These are phyloP conservation scores for Spongispora temasekensis DNA, from an alignment of 1,284 basidiomycete genomes.

Conservation along the genomic window DNA sequence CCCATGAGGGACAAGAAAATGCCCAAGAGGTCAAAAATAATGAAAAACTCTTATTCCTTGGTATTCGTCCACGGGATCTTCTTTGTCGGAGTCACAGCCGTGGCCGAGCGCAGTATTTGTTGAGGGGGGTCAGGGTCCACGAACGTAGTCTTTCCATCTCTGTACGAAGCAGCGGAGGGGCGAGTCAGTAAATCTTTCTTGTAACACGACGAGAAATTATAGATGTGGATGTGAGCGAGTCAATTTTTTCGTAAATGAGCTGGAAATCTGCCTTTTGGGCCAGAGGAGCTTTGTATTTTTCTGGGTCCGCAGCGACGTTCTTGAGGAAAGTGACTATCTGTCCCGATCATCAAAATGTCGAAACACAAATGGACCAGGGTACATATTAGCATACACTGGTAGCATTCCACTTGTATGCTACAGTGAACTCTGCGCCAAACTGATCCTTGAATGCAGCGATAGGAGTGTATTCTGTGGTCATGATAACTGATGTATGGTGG, in stretches of 20 bases:
- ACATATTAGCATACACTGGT: not conserved
- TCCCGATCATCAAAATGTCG: not conserved
- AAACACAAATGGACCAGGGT: not conserved
- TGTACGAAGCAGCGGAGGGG: not conserved
- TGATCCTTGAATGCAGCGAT: not conserved
- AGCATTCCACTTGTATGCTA: not conserved
- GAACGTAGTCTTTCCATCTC: not conserved
- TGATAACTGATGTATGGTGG: not conserved
- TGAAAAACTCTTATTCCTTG: not conserved
- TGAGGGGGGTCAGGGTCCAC: not conserved
- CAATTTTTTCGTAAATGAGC: not conserved
- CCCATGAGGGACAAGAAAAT: not conserved
- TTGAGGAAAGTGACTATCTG: not conserved
- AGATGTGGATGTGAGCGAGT: not conserved
- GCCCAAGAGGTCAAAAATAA: not conserved
- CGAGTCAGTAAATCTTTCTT: too few relatives aligned
- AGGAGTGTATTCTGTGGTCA: not conserved
- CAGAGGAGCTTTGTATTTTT: not conserved
- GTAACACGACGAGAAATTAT: too few relatives aligned
- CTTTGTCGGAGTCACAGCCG: not conserved
- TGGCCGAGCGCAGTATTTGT: not conserved
- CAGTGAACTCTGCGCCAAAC: not conserved
- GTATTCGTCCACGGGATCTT: not conserved
- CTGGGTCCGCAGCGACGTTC: not conserved
- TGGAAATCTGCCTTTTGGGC: not conserved